A percentile compares a stretch with the other conserved stretches of the same genome.
Evolutionary conservation across 2,329 filamentous ascomycete genomes (phyloP).

Genomic region (Penicillium nordicum): DNA sequence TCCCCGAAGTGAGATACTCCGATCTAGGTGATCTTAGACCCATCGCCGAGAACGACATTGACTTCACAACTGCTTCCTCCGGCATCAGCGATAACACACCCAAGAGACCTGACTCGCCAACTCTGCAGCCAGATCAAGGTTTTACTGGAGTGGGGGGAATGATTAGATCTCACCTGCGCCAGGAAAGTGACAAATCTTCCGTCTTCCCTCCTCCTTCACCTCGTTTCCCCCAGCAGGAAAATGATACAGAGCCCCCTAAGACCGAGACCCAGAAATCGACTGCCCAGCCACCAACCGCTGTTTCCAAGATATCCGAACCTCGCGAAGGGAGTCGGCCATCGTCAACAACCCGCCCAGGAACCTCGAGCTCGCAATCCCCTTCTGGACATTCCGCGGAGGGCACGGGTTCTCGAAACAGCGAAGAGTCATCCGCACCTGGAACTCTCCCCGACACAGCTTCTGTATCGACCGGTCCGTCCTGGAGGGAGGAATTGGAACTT

Average conservation of each 20-base stretch:
- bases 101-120: conserved; percentile 66
- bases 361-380: conserved; percentile 9
- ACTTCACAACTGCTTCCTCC: conserved; percentile 1
- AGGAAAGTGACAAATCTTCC: conserved; percentile 77
- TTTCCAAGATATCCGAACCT: neutral
- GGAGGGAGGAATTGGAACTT: conserved; percentile 49
- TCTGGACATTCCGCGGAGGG: conserved; percentile 13
- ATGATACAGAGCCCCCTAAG: conserved; percentile 21
- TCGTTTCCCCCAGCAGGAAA: conserved; percentile 32
- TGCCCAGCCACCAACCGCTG: neutral
- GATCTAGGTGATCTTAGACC: conserved; percentile 41
- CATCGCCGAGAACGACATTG: conserved; percentile 36
- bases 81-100: conserved; percentile 14
- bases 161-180: conserved; percentile 78
- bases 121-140: conserved; percentile 60
- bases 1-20: conserved; percentile 38
- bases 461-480: conserved; percentile 30
- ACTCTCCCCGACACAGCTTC: neutral
- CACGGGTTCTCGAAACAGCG: conserved; percentile 13
- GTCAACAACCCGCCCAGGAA: neutral
- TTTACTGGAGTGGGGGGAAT: conserved; percentile 62
- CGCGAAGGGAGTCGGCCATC: neutral
- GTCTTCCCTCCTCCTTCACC: conserved; percentile 59
- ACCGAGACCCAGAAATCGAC: neutral
- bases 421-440: conserved; percentile 12